These are phyloP conservation scores for Brassica incana DNA, from an alignment of 345 rosid species.

Conservation along the genomic window DNA sequence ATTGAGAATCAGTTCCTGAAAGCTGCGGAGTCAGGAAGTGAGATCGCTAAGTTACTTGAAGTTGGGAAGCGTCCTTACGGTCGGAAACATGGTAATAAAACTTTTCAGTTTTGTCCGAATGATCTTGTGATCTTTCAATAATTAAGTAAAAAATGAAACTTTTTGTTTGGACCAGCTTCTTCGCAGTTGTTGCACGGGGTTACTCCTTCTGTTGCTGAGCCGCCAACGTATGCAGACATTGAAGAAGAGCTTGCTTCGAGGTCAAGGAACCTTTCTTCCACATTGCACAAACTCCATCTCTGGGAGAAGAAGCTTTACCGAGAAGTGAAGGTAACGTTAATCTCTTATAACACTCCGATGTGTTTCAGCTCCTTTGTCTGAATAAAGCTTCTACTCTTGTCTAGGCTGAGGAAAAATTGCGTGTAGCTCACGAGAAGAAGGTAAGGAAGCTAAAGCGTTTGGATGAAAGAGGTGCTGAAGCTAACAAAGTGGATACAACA, in stretches of 20 bases:
- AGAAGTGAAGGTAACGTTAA: conserved; percentile 78
- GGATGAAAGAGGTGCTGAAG: conserved; percentile 82
- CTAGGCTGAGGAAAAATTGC: conserved; percentile 91
- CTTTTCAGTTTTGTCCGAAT: background rate
- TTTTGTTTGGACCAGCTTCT: conserved; percentile 40
- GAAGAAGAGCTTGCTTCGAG: conserved; percentile 74
- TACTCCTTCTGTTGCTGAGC: conserved; percentile 40
- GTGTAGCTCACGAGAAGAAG: conserved; percentile 77
- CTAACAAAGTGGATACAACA: conserved; percentile 60
- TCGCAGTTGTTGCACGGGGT: conserved; percentile 67
- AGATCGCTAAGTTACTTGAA: conserved; percentile 84
- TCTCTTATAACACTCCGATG: conserved; percentile 3
- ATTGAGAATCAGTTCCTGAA: conserved; percentile 68
- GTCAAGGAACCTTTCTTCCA: conserved; percentile 81
- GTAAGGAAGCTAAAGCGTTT: conserved; percentile 68
- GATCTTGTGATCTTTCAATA: background rate
- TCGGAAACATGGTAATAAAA: conserved; percentile 64
- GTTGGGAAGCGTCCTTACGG: conserved; percentile 76
- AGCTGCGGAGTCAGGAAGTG: conserved; percentile 82
- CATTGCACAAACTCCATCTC: conserved; percentile 73
- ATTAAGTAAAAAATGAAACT: background rate
- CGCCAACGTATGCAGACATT: conserved; percentile 48
- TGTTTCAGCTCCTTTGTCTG: background rate
- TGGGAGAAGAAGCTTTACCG: conserved; percentile 95
- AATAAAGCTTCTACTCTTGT: conserved; percentile 4